Evolutionary conservation across 1,284 basidiomycete species (phyloP), one percentile per base, ranked within the genome.

Genomic region (Ceratobasidium sp.): DNA sequence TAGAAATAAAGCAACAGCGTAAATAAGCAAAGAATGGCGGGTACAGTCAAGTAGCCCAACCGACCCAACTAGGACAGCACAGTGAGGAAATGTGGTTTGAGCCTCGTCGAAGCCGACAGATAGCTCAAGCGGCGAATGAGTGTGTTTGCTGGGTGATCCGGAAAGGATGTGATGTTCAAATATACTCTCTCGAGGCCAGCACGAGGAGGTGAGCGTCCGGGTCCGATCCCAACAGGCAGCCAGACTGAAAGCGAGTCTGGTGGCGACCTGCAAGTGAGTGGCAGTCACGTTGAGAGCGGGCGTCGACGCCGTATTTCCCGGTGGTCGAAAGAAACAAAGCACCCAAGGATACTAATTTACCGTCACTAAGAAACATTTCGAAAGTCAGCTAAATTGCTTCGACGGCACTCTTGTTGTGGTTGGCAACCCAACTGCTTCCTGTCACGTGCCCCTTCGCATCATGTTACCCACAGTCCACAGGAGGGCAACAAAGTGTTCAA

Each of bases 321-420:
- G 52, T 45, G 29, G 40, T 32, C 15, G 42, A 38, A 27, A 34
- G 64, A 50, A 53, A 55, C 52, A 54, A 55, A n/a, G 42, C 32
- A 20, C 38, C 52, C 32, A 31, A 54, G 50, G 40, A 67, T 35
- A 25, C 8, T n/a, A 45, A 45, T 42, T 34, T 54, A n/a, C 29
- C 50, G 64, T 67, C 64, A 55, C 52, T 22, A 67, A 67, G 64
- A 55, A 31, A 34, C 52, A 55, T 47, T 55, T 40, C 52, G n/a
- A 6, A 22, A 47, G 7, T 6, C 10, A 20, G 20, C 45, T 40
- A 7, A 17, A 40, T 40, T 8, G 10, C 38, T 8, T 8, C 17
- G 10, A 40, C 8, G 10, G 8, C 38, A 8, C 38, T 40, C 10
- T 40, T 40, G 38, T 40, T 7, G 45, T 47, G 6, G 45, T 15